Base-by-base conservation (phyloP, 2,329 filamentous ascomycete genomes). In the Penicillium brevicompactum region DNA sequence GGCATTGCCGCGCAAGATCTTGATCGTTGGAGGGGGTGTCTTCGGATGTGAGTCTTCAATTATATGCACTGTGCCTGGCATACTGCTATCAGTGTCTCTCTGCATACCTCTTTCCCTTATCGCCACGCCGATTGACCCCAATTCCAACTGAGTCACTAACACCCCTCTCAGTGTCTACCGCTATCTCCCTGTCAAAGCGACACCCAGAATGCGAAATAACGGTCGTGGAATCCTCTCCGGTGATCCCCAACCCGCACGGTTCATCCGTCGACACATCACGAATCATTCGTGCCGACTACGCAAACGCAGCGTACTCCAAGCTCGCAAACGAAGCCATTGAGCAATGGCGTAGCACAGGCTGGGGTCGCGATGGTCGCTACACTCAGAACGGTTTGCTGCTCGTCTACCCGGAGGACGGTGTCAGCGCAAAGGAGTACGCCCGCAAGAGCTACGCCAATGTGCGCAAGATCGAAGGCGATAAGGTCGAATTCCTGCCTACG, bases 251-350 rank as follows among this genome's bases (percentile, higher is more conserved):
- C 49, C 80, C 82, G 2, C 80, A 86, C 65, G 82, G 80, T 51
- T 82, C 82, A 10, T 84, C 81, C 58, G 80, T 86, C 57, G 85
- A 87, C 69, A 78, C 78, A 44, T 85, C 82, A 21, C 83, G 85
- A 53, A 87, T 87, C 61, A 79, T 87, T 47, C 80, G 85, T 32
- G 81, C 87, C 37, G 93, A 97, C 79, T 97, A 97, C 69, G 87
- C 90, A 5, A 87, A 93, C 68, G 77, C 84, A 0, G 83, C 87
- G 21, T 97, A 97, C 74, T 84, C 91, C 5, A 77, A 80, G 14
- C 84, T 97, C 44, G 91, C 88, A 18, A 81, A 84, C 16, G 78
- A 84, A 34, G 91, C 92, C 1, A 89, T 90, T 67, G 73, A 80
- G 86, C 90, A 84, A 88, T 64, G 81, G 81, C 64, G 83, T 82